A percentile compares a stretch with the other conserved stretches of the same genome.
Conservation (phyloP, 75 land plant species). For the Chamaecyparis obtusa region DNA sequence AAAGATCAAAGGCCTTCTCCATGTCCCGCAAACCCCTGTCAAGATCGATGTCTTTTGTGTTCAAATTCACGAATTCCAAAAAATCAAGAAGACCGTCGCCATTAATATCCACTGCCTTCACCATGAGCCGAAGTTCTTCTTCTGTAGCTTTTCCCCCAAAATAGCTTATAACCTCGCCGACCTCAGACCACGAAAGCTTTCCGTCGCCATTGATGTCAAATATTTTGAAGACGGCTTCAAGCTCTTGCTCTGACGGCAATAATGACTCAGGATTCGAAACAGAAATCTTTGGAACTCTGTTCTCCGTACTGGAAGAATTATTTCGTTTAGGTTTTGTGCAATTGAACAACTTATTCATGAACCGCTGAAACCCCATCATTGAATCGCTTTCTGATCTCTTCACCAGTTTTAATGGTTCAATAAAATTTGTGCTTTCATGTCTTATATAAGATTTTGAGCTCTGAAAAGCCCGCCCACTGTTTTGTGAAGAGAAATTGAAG, state of each 20-base stretch:
- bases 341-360: not conserved
- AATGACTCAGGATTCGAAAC: not conserved
- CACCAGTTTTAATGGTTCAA: too few species aligned
- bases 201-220: constrained; percentile 42
- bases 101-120: constrained; percentile 27
- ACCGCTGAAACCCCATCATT: not conserved
- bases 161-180: constrained; percentile 19
- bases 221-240: constrained; percentile 18
- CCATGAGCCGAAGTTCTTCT: constrained; percentile 27
- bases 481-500: too few species aligned
- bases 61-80: constrained; percentile 22
- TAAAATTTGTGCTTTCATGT: too few species aligned
- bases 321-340: not conserved
- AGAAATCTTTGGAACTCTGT: not conserved
- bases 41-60: not conserved
- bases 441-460: not conserved
- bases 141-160: constrained; percentile 25
- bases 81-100: constrained; percentile 37
- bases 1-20: constrained; percentile 27
- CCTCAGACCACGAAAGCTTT: constrained; percentile 24
- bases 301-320: not conserved
- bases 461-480: not conserved
- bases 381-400: not conserved
- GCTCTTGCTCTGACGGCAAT: not conserved
- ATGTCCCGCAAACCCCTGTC: not conserved